Evolutionary conservation across 192 early-diverging fungal genomes (phyloP).

Genomic region (Linnemannia hyalina): DNA sequence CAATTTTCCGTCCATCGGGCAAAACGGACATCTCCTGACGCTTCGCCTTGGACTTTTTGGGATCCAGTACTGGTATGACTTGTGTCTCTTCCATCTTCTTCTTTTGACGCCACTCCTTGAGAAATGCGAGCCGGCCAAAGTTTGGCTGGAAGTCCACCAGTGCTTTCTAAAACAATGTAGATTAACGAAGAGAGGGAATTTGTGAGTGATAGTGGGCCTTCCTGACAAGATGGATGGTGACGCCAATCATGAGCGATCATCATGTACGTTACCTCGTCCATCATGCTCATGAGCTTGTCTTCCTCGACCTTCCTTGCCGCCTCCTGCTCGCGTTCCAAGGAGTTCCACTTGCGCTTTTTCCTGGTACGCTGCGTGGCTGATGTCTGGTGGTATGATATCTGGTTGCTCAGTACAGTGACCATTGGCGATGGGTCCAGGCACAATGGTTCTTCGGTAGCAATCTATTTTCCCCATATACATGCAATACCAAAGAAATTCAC

Average conservation of each 20-base stretch:
- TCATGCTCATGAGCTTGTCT: slow-evolving; percentile 75
- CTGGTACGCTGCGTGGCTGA: slow-evolving; percentile 63
- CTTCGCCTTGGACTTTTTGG: slow-evolving; percentile 61
- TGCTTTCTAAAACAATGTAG: slow-evolving; percentile 50
- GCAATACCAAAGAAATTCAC: too few relatives aligned
- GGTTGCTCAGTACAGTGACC: slow-evolving; percentile 77
- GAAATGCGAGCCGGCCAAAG: slow-evolving; percentile 76
- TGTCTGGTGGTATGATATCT: slow-evolving; percentile 66
- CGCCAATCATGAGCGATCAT: neutral
- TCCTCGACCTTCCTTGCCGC: slow-evolving; percentile 76
- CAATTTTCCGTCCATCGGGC: slow-evolving; percentile 71
- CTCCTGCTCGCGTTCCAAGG: slow-evolving; percentile 76
- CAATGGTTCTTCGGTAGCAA: slow-evolving; percentile 76
- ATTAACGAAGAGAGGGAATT: neutral
- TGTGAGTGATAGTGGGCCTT: neutral
- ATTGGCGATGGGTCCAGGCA: slow-evolving; percentile 78
- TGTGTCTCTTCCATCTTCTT: slow-evolving; percentile 68
- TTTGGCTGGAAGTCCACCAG: slow-evolving; percentile 73
- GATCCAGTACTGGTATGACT: slow-evolving; percentile 60
- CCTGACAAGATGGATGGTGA: neutral
- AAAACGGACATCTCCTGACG: slow-evolving; percentile 58
- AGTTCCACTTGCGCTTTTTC: slow-evolving; percentile 79
- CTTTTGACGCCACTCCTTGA: slow-evolving; percentile 79
- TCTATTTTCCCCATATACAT: slow-evolving; percentile 21
- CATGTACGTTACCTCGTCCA: slow-evolving; percentile 69